These are phyloP conservation scores for Fonsecaea pedrosoi DNA, from an alignment of 2,329 filamentous ascomycete species.

Conservation along the genomic window DNA sequence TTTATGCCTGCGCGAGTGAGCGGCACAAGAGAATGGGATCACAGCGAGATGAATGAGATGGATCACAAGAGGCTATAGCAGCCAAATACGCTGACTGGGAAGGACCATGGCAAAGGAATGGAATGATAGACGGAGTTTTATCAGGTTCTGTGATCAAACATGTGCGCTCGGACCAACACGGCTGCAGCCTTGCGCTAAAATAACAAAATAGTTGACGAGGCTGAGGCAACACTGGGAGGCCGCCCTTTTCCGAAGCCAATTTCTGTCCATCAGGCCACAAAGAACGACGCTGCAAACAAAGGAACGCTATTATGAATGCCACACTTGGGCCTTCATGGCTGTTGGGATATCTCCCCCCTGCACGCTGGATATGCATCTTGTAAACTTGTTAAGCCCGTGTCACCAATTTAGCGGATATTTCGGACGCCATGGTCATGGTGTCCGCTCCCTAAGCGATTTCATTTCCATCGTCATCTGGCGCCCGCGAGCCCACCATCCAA, in stretches of 20 bases:
- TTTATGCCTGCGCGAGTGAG: background rate
- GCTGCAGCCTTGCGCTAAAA: constrained; percentile 31
- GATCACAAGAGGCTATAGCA: background rate
- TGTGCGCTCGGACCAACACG: constrained; percentile 11
- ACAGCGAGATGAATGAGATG: background rate
- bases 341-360: background rate
- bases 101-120: background rate
- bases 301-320: background rate
- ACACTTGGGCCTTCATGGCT: background rate
- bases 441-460: background rate
- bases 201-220: constrained; percentile 7
- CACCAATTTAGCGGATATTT: background rate
- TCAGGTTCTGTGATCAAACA: constrained; percentile 11
- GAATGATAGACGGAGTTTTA: constrained; percentile 1
- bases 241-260: background rate
- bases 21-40: background rate
- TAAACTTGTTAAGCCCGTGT: background rate
- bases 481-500: constrained; percentile 92
- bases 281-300: background rate
- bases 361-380: background rate
- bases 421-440: background rate
- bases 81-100: background rate
- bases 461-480: constrained; percentile 53
- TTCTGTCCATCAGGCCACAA: constrained; percentile 1
- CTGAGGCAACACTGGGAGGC: constrained; percentile 6